Conservation (phyloP, 2,329 filamentous ascomycete genomes). For the Pseudogymnoascus sp. region DNA sequence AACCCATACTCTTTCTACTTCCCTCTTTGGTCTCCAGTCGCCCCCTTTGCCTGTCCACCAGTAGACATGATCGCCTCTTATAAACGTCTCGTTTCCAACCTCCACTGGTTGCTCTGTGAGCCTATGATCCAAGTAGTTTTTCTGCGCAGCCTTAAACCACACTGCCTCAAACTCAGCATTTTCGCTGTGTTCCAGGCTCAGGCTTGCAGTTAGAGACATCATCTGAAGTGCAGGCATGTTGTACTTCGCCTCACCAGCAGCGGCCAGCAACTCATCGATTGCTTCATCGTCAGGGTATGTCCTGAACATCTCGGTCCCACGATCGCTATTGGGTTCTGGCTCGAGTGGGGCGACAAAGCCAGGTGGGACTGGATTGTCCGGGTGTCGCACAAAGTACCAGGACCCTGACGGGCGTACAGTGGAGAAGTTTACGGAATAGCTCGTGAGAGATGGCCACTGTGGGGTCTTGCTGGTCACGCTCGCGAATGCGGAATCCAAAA, state of each 20-base stretch:
- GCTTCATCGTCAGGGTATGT: slow-evolving; percentile 6
- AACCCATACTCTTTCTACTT: not conserved
- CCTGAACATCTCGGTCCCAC: not conserved
- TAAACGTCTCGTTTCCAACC: not conserved
- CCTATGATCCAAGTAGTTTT: not conserved
- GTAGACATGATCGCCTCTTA: not conserved
- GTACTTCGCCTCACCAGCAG: not conserved
- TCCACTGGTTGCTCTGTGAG: not conserved
- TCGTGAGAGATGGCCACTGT: slow-evolving; percentile 7
- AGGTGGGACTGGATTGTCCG: not conserved
- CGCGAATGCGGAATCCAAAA: not conserved
- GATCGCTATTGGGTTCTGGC: not conserved
- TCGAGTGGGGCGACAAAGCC: not conserved
- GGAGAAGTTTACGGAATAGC: slow-evolving; percentile 3
- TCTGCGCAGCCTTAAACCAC: not conserved
- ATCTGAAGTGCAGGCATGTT: slow-evolving; percentile 10
- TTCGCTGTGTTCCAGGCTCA: not conserved
- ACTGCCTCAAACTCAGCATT: slow-evolving; percentile 2
- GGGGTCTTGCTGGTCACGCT: not conserved
- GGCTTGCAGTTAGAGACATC: slow-evolving; percentile 4
- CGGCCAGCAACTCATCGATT: slow-evolving; percentile 3
- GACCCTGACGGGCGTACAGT: not conserved
- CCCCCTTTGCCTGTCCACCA: slow-evolving; percentile 2
- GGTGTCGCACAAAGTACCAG: slow-evolving; percentile 10
- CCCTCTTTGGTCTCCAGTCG: not conserved